These are phyloP conservation scores for Phaseolus coccineus DNA, from an alignment of 331 rosid species.

Conservation along the genomic window DNA sequence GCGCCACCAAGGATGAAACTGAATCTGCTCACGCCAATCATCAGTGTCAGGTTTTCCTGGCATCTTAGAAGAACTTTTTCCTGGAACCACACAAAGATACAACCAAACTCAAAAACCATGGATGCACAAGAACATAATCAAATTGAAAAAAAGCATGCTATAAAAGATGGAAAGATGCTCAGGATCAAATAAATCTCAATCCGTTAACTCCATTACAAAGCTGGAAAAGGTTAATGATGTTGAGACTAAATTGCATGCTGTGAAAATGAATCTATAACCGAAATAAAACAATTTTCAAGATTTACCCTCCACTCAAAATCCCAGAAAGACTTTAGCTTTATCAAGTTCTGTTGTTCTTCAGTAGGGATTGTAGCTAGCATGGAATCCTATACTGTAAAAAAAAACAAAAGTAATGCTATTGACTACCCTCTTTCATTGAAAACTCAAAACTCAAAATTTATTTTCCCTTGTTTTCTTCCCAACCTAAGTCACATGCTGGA, in stretches of 20 bases:
- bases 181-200: conserved; percentile 32
- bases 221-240: background rate
- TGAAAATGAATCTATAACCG: background rate
- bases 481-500: conserved; percentile 37
- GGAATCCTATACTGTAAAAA: conserved; percentile 4
- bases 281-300: conserved; percentile 14
- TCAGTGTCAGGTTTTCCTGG: conserved; percentile 69
- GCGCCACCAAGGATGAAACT: conserved; percentile 78
- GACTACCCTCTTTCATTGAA: conserved; percentile 24
- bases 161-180: background rate
- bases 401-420: conserved; percentile 9
- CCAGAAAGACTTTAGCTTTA: conserved; percentile 21
- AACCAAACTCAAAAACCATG: conserved; percentile 18
- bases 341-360: conserved; percentile 37
- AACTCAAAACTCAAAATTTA: conserved; percentile 12
- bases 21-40: conserved; percentile 49
- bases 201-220: conserved; percentile 28
- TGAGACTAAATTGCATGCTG: background rate
- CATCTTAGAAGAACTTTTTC: conserved; percentile 63
- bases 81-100: conserved; percentile 40
- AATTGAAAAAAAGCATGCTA: background rate
- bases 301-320: conserved; percentile 26
- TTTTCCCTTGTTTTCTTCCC: conserved; percentile 41
- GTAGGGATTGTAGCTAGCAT: conserved; percentile 30
- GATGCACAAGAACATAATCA: conserved; percentile 23